Percentiles rank a stretch among this genome's conserved stretches.
Conservation (phyloP, 148 eudicot genomes). For the Amaranthus cruentus region DNA sequence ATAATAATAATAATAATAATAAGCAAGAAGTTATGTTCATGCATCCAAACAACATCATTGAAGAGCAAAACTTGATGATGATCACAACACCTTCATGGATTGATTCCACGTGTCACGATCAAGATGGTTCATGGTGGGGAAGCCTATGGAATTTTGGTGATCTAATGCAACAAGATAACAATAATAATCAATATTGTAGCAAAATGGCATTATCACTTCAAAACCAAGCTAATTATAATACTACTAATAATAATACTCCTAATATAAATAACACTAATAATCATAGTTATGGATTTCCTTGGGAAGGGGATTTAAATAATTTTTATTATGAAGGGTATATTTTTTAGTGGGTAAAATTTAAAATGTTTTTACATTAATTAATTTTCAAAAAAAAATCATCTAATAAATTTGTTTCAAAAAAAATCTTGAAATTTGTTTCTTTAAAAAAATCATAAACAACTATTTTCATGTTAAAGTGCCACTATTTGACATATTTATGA, state of each 20-base stretch:
- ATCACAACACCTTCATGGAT: constrained; percentile 28
- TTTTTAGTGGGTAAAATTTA: constrained; percentile 10
- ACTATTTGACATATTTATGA: too few relatives aligned
- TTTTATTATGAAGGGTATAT: constrained; percentile 21
- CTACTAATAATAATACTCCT: background rate
- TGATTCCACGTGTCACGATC: constrained; percentile 18
- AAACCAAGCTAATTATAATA: constrained; percentile 11
- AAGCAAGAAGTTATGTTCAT: constrained; percentile 13
- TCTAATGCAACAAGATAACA: constrained; percentile 4
- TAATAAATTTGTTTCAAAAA: too few relatives aligned
- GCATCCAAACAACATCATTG: constrained; percentile 11
- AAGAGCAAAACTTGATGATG: constrained; percentile 18
- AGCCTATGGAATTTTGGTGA: constrained; percentile 38
- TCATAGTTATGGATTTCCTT: constrained; percentile 21
- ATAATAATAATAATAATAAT: background rate
- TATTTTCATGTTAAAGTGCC: too few relatives aligned
- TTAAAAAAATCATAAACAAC: too few relatives aligned
- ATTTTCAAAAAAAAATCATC: background rate
- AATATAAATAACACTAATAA: constrained; percentile 5
- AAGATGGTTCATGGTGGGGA: constrained; percentile 25
- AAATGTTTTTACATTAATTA: constrained; percentile 1
- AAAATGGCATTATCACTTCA: constrained; percentile 21
- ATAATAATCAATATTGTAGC: constrained; percentile 7
- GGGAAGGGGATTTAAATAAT: constrained; percentile 22
- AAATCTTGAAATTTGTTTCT: too few relatives aligned